A percentile compares a stretch with the other conserved stretches of the same genome.
These are phyloP conservation scores for Schwanniomyces occidentalis DNA, from an alignment of 805 yeast species.

Conservation along the genomic window DNA sequence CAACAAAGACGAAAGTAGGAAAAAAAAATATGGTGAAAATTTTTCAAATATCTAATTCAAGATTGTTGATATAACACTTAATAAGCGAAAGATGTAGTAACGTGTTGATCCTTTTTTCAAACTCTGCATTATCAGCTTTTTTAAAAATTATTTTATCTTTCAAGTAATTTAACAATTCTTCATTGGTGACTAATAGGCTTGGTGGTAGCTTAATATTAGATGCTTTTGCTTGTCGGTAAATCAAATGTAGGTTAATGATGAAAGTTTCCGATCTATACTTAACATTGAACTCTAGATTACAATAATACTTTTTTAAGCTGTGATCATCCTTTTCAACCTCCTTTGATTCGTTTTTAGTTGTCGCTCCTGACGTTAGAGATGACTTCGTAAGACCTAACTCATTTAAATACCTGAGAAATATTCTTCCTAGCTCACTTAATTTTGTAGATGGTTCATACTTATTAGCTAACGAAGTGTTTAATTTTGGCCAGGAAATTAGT, in stretches of 20 bases:
- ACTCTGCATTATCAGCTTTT: background rate
- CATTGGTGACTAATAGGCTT: conserved; percentile 10
- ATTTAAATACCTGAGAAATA: conserved; percentile 9
- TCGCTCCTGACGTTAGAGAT: background rate
- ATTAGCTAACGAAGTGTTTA: background rate
- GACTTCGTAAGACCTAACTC: conserved; percentile 12
- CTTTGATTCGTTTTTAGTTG: background rate
- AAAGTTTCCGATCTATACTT: conserved; percentile 3
- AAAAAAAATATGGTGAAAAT: no score
- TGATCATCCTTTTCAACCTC: background rate
- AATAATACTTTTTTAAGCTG: conserved; percentile 8
- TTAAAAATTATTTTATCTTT: conserved; percentile 12
- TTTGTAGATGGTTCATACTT: conserved; percentile 1
- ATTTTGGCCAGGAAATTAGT: background rate
- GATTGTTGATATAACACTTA: conserved; percentile 14
- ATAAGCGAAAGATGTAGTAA: conserved; percentile 10
- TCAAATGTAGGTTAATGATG: conserved; percentile 8
- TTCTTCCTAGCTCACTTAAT: conserved; percentile 10
- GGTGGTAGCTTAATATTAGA: conserved; percentile 3
- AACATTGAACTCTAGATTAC: conserved; percentile 11
- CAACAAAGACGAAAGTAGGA: no score
- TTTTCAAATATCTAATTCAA: conserved; percentile 16
- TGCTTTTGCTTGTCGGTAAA: conserved; percentile 6
- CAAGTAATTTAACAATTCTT: conserved; percentile 13
- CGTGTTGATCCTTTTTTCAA: conserved; percentile 12